These are phyloP conservation scores for Zostera marina DNA, from an alignment of 116 monocot species.

Conservation along the genomic window DNA sequence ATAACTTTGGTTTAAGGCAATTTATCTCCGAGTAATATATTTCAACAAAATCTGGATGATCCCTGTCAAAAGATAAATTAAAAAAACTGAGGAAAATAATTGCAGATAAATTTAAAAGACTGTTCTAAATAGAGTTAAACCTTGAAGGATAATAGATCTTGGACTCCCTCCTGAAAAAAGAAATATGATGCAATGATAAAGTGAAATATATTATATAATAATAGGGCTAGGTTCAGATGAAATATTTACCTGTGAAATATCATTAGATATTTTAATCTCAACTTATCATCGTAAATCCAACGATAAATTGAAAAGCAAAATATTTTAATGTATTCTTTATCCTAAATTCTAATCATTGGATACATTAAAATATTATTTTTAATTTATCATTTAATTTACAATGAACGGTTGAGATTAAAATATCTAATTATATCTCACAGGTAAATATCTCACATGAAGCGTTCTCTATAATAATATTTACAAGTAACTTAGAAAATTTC, in stretches of 20 bases:
- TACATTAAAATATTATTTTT: too few species aligned
- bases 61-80: slow-evolving; percentile 23
- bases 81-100: background rate
- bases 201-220: background rate
- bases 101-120: background rate
- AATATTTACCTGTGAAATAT: too few species aligned
- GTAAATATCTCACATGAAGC: too few species aligned
- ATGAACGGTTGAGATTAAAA: too few species aligned
- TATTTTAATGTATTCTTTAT: too few species aligned
- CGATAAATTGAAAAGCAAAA: too few species aligned
- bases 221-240: too few species aligned
- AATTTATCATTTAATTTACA: too few species aligned
- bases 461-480: background rate
- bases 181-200: background rate
- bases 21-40: slow-evolving; percentile 52
- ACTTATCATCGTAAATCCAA: too few species aligned
- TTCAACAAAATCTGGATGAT: slow-evolving; percentile 57
- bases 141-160: slow-evolving; percentile 84
- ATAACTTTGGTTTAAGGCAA: slow-evolving; percentile 63
- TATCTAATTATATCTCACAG: too few species aligned
- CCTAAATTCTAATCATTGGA: too few species aligned
- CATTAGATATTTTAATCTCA: too few species aligned
- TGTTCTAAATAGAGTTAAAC: slow-evolving; percentile 14
- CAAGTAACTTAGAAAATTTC: background rate
- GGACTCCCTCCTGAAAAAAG: slow-evolving; percentile 41